phyloP scores from a whole-genome alignment of 2,329 filamentous ascomycete species.

The Pseudogymnoascus sp. region DNA sequence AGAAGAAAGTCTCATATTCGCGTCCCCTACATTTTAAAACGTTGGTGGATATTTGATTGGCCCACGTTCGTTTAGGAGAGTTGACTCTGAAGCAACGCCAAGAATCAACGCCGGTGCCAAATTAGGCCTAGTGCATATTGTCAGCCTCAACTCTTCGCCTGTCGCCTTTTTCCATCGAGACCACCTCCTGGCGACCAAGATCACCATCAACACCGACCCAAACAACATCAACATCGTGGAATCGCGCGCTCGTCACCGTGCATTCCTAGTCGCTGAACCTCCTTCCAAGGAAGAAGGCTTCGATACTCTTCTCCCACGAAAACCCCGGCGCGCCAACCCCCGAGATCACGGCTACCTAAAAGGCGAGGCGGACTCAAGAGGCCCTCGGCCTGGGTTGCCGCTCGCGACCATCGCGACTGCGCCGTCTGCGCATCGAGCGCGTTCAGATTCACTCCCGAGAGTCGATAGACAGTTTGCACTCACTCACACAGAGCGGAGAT shows the following conservation, averaged over 20 bases:
- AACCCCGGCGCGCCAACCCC: neutral
- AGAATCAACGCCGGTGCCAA: constrained; percentile 15
- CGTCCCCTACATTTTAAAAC: neutral
- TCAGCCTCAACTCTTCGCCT: constrained; percentile 22
- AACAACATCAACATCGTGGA: constrained; percentile 20
- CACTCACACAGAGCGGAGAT: neutral
- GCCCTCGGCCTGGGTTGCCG: constrained; percentile 26
- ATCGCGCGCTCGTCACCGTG: constrained; percentile 27
- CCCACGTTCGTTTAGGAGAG: neutral
- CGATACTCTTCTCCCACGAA: constrained; percentile 19
- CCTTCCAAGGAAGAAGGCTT: constrained; percentile 24
- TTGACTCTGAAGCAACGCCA: constrained; percentile 3
- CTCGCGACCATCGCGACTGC: constrained; percentile 24
- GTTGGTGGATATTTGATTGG: constrained; percentile 1
- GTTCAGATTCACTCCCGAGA: constrained; percentile 8
- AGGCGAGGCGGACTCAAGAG: constrained; percentile 13
- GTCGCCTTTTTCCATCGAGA: constrained; percentile 8
- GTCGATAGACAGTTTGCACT: neutral
- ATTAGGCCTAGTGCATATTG: constrained; percentile 30
- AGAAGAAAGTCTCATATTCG: neutral
- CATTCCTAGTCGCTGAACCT: constrained; percentile 26
- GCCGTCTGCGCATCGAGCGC: constrained; percentile 19
- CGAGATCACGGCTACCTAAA: constrained; percentile 6
- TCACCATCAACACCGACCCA: constrained; percentile 9
- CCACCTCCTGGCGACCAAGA: constrained; percentile 11